These are phyloP conservation scores for Diplogelasinospora grovesii DNA, from an alignment of 495 filamentous ascomycete species.

Conservation along the genomic window DNA sequence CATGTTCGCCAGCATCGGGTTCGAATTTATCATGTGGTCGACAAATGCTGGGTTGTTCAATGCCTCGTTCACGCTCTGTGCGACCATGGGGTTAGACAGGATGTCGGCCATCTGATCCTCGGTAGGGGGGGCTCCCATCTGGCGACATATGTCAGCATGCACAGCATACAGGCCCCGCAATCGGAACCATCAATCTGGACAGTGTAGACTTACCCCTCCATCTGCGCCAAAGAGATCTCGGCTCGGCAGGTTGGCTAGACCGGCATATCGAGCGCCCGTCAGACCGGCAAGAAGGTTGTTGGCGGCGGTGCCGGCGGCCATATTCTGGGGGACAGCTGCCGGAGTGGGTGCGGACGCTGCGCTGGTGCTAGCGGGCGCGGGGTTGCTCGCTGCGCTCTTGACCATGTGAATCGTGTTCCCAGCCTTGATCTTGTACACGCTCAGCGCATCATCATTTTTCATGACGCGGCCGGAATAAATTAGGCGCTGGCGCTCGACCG, in stretches of 20 bases:
- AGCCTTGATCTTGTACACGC: conserved; percentile 86
- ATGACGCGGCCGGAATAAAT: conserved; percentile 97
- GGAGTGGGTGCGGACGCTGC: conserved; percentile 44
- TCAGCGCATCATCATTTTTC: conserved; percentile 83
- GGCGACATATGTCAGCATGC: conserved; percentile 23
- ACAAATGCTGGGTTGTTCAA: conserved; percentile 88
- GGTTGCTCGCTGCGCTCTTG: conserved; percentile 89
- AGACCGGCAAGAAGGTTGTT: conserved; percentile 85
- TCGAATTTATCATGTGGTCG: conserved; percentile 84
- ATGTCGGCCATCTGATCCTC: conserved; percentile 74
- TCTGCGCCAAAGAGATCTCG: conserved; percentile 91
- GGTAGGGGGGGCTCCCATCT: conserved; percentile 87
- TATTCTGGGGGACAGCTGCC: conserved; percentile 71
- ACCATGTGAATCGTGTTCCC: conserved; percentile 96
- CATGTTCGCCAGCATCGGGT: conserved; percentile 80
- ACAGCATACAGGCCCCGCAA: background rate
- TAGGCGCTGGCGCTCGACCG: conserved; percentile 79
- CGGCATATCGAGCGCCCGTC: conserved; percentile 92
- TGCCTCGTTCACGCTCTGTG: conserved; percentile 82
- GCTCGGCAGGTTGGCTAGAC: conserved; percentile 81
- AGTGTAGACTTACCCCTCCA: conserved; percentile 70
- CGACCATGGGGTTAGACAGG: conserved; percentile 79
- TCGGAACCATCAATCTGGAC: background rate
- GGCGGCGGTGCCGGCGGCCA: conserved; percentile 77
- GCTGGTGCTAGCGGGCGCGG: conserved; percentile 47